Evolutionary conservation across 257 asterid species (phyloP).

Genomic region (Fraxinus anomala): DNA sequence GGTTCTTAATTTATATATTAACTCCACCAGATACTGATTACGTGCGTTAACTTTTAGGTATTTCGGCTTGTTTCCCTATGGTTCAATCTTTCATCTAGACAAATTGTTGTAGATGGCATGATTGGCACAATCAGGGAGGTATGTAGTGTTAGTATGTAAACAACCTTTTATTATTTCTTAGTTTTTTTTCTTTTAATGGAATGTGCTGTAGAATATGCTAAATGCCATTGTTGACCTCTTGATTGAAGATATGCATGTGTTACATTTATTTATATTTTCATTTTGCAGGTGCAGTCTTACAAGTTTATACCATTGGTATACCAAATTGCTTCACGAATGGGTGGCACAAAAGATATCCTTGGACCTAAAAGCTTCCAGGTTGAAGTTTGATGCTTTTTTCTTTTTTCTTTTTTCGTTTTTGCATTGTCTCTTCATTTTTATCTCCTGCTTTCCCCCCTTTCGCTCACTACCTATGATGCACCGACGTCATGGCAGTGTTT

Average conservation of each 20-base stretch:
- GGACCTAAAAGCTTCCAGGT: constrained; percentile 91
- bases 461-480: neutral
- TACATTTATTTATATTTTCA: constrained; percentile 10
- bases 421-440: neutral
- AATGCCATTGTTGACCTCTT: constrained; percentile 19
- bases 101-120: constrained; percentile 75
- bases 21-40: constrained; percentile 18
- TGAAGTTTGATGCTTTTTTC: constrained; percentile 23
- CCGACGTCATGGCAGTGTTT: no score
- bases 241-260: constrained; percentile 22
- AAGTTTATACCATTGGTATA: constrained; percentile 86
- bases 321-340: constrained; percentile 97
- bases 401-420: neutral
- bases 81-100: constrained; percentile 80
- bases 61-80: constrained; percentile 96
- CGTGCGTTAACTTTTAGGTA: constrained; percentile 53
- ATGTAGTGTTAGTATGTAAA: constrained; percentile 26
- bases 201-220: constrained; percentile 8
- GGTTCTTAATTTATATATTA: constrained; percentile 10
- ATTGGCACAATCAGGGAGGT: constrained; percentile 78
- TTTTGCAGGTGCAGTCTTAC: constrained; percentile 82
- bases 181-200: constrained; percentile 12
- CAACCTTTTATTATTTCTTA: constrained; percentile 16
- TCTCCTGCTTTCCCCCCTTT: neutral
- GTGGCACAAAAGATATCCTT: constrained; percentile 68